Base-by-base conservation (phyloP, 768 basidiomycete species). In the Rhizopogon vesiculosus region DNA sequence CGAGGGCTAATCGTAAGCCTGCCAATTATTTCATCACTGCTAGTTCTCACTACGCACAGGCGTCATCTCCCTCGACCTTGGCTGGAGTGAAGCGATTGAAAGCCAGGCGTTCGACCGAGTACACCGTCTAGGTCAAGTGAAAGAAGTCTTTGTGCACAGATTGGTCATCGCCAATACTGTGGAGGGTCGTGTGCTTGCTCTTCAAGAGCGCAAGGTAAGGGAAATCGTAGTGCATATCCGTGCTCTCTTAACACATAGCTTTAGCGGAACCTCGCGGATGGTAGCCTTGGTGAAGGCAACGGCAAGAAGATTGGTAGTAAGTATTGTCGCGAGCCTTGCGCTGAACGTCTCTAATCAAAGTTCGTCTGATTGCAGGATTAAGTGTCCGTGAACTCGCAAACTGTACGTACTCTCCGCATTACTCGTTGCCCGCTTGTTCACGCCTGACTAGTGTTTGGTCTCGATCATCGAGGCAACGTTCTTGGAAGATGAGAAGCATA, bases 161-260 rank as follows among this genome's bases (percentile, higher is more conserved):
- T 73, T 86, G 6, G 83, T 86, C 31, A 82, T 86, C 40, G 64
- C 69, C 2, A 73, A 83, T 57, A 85, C 83, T 0, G 82, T 86
- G 33, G 89, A 90, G 63, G 83, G 89, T 62, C 76, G 88, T n/a
- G 82, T 91, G 33, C 72, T 87, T 28, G 73, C 73, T 0, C 69
- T 90, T 57, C 87, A 88, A 60, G 76, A 80, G 42, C 74, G 81
- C 54, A 87, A 87, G 75, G 78, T 78, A 55, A 18, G 66, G 56
- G 19, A n/a, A 9, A 22, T 19, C 38, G 35, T 51, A n/a, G 53
- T 39, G 3, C 22, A 51, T 42, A n/a, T 25, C 16, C 44, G 2
- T 42, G 41, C 19, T 9, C n/a, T 22, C 31, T 19, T 19, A 7
- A 45, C 4, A 18, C 55, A 59, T 33, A 56, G 15, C 16, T 42